Evolutionary conservation across 164 flowering plant species (phyloP), one percentile per base, ranked within the genome.

Genomic region (Vitis rotundifolia): DNA sequence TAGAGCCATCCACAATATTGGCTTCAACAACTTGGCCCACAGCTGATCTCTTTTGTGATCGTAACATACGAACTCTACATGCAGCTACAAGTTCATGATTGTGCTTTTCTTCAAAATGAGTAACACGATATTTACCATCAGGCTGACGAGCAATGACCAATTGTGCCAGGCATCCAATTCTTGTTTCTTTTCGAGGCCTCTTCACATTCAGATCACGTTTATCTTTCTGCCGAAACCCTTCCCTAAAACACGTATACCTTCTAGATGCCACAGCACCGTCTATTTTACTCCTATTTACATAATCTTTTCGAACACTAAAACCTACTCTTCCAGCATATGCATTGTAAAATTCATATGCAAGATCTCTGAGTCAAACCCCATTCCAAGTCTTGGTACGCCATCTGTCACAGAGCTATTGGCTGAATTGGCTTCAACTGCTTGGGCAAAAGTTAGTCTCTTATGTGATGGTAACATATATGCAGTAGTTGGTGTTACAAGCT

Each of bases 21-120:
- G 61, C 68, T 62, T 71, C 70, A 66, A 28, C 50, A 68, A 31
- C 65, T 67, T 78, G 75, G 50, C 68, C 49, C 26, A 11, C 63
- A 68, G 63, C 58, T 68, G 18, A 63, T 22, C 69, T 71, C 75
- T 67, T 77, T 26, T 77, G 75, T 59, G 77, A 77, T 58, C 67
- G 58, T 49, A 77, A 67, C 75, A 71, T 70, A 14, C 56, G 72
- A 70, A 67, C 63, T 64, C 75, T 65, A 49, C 74, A 67, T 29
- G 75, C 68, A 49, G 78, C 65, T 37, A 75, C 78, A 70, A 75
- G 78, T 68, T 75, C 78, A 62, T 75, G 74, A 52, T 67, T 73
- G 74, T 77, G 80, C 60, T 70, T 77, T 64, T 73, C 77, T 63
- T 73, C 77, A 74, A 73, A 74, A 49, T 77, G 80, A 44, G 74